Percentiles rank a stretch among this genome's conserved stretches.
Conservation (phyloP, 345 rosid species). For the Aquilaria yunnanensis region DNA sequence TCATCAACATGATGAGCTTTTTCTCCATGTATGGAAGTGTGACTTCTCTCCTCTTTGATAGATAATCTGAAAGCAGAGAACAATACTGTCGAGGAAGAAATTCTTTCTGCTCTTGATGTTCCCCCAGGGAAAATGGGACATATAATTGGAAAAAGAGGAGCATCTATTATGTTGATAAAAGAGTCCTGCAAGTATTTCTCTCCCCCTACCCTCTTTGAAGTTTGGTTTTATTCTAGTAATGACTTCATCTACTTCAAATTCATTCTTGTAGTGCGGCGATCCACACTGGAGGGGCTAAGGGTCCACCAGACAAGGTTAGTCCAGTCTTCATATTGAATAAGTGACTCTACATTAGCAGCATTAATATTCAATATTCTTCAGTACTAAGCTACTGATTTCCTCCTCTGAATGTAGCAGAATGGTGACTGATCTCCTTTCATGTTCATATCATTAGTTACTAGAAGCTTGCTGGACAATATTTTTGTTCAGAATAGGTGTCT, state of each 20-base stretch:
- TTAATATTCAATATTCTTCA: too few relatives aligned
- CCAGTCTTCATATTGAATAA: neutral
- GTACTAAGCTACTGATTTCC: too few relatives aligned
- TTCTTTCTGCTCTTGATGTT: slow-evolving; percentile 75
- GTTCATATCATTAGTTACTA: too few relatives aligned
- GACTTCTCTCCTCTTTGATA: slow-evolving; percentile 15
- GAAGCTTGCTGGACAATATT: too few relatives aligned
- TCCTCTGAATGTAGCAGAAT: too few relatives aligned
- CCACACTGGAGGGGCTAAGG: slow-evolving; percentile 70
- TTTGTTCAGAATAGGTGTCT: too few relatives aligned
- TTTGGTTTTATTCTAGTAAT: slow-evolving; percentile 1
- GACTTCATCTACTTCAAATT: slow-evolving; percentile 9
- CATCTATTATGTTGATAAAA: slow-evolving; percentile 72
- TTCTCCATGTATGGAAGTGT: neutral
- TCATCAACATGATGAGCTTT: slow-evolving; percentile 1
- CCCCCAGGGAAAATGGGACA: slow-evolving; percentile 93
- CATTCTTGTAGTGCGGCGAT: slow-evolving; percentile 70
- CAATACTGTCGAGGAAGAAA: slow-evolving; percentile 57
- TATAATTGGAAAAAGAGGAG: slow-evolving; percentile 82
- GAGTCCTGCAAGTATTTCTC: slow-evolving; percentile 67
- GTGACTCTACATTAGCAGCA: too few relatives aligned
- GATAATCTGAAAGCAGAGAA: slow-evolving; percentile 42
- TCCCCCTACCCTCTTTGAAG: neutral
- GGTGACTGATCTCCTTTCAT: too few relatives aligned
- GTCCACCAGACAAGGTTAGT: slow-evolving; percentile 94